phyloP scores from a whole-genome alignment of 2,329 filamentous ascomycete genomes.

The Pseudopyricularia cyperi region DNA sequence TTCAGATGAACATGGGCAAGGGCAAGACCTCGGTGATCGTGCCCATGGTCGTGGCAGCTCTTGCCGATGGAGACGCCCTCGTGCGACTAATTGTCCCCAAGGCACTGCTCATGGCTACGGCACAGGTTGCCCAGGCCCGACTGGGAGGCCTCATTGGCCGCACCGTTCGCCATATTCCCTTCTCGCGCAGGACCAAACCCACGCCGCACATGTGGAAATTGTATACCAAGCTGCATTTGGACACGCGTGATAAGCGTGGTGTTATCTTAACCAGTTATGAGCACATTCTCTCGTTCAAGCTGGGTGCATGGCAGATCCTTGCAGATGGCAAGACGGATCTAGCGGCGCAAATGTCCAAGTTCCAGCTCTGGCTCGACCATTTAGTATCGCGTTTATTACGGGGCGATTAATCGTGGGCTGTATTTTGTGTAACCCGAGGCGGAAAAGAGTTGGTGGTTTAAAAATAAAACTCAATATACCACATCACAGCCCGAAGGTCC shows the following conservation, averaged over 20 bases:
- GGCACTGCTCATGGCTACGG: constrained; percentile 42
- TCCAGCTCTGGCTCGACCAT: constrained; percentile 37
- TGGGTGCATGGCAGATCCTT: constrained; percentile 45
- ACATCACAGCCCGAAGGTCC: no score
- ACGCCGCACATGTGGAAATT: constrained; percentile 22
- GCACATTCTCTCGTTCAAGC: constrained; percentile 50
- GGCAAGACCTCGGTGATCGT: constrained; percentile 44
- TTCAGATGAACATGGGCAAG: constrained; percentile 58
- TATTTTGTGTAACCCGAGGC: no score
- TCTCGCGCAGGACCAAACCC: constrained; percentile 35
- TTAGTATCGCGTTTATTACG: no score
- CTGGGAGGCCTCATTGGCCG: constrained; percentile 42
- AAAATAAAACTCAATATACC: no score
- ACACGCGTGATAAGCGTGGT: constrained; percentile 25
- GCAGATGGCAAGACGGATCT: constrained; percentile 28
- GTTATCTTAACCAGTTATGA: constrained; percentile 50
- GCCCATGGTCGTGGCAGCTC: constrained; percentile 31
- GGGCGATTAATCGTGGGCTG: no score
- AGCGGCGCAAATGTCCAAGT: constrained; percentile 32
- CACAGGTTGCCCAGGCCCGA: constrained; percentile 38
- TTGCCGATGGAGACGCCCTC: constrained; percentile 30
- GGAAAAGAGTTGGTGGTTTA: no score
- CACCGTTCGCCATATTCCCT: constrained; percentile 41
- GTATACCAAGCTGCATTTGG: constrained; percentile 15
- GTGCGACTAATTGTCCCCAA: constrained; percentile 43